Evolutionary conservation across 441 rosid genomes (phyloP).

Genomic region (Euphorbia celastroides): DNA sequence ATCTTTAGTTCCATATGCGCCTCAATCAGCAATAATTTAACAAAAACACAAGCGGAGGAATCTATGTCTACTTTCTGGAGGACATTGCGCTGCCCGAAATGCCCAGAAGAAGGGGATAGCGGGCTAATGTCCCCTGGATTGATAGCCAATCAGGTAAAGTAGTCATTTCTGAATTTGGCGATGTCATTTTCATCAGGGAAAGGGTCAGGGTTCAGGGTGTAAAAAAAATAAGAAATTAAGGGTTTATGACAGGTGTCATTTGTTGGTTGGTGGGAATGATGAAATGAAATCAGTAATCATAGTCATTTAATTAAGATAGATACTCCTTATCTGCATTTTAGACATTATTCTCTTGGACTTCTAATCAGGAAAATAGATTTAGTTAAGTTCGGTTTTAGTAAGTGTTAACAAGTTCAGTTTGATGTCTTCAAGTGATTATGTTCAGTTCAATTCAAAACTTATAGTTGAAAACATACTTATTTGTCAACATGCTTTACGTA

Average conservation of each 20-base stretch:
- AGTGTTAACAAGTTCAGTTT: too few species aligned
- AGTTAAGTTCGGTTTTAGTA: too few species aligned
- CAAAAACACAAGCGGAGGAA: slow-evolving; percentile 41
- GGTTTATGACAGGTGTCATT: too few species aligned
- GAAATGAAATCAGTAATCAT: neutral
- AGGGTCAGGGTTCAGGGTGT: too few species aligned
- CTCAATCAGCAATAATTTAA: slow-evolving; percentile 30
- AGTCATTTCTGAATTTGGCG: neutral
- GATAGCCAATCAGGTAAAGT: slow-evolving; percentile 83
- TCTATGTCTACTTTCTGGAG: slow-evolving; percentile 77
- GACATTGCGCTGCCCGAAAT: slow-evolving; percentile 62
- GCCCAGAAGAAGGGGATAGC: slow-evolving; percentile 56
- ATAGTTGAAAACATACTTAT: too few species aligned
- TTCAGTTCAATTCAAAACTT: too few species aligned
- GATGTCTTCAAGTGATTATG: too few species aligned
- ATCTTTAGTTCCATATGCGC: too few species aligned
- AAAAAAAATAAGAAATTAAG: too few species aligned
- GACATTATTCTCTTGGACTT: too few species aligned
- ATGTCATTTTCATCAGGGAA: neutral
- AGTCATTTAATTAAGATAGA: slow-evolving; percentile 1
- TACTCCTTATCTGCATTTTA: neutral
- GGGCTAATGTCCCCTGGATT: slow-evolving; percentile 64
- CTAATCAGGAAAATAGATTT: too few species aligned
- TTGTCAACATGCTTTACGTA: too few species aligned
- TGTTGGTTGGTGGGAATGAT: neutral